Evolutionary conservation across 2,329 filamentous ascomycete genomes (phyloP).

Genomic region (Ploettnerulaceae sp.): DNA sequence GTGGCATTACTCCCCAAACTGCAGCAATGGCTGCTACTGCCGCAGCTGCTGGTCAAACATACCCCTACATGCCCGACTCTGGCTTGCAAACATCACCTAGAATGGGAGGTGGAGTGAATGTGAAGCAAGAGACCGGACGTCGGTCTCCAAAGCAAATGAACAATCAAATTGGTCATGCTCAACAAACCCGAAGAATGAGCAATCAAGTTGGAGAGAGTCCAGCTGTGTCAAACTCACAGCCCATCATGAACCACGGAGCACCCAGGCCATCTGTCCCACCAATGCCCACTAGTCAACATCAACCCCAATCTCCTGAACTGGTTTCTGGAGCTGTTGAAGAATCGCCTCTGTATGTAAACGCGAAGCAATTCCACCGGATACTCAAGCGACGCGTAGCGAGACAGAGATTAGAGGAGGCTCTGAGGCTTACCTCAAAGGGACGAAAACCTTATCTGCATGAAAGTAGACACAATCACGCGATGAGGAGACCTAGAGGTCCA

Average conservation of each 20-base stretch:
- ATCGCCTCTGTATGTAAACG: slow-evolving; percentile 94
- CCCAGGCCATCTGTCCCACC: slow-evolving; percentile 52
- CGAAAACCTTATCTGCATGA: slow-evolving; percentile 97
- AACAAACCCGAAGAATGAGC: slow-evolving; percentile 66
- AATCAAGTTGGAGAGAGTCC: slow-evolving; percentile 67
- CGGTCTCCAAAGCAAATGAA: slow-evolving; percentile 64
- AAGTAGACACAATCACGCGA: slow-evolving; percentile 95
- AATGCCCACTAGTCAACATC: slow-evolving; percentile 57
- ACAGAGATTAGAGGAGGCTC: slow-evolving; percentile 87
- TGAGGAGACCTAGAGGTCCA: slow-evolving; percentile 89
- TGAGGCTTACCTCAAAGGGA: slow-evolving; percentile 89
- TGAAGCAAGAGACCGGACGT: slow-evolving; percentile 71
- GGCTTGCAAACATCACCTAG: slow-evolving; percentile 72
- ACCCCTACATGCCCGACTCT: slow-evolving; percentile 65
- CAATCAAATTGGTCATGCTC: slow-evolving; percentile 47
- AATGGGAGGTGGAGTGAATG: slow-evolving; percentile 55
- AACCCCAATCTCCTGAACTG: slow-evolving; percentile 75
- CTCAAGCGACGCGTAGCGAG: slow-evolving; percentile 89
- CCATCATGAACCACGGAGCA: slow-evolving; percentile 67
- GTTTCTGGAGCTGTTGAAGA: slow-evolving; percentile 71
- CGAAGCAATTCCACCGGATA: slow-evolving; percentile 97
- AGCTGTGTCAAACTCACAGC: slow-evolving; percentile 65
- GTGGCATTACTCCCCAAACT: slow-evolving; percentile 65
- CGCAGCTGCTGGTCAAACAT: slow-evolving; percentile 72
- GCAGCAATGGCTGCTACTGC: slow-evolving; percentile 91